A percentile compares a stretch with the other conserved stretches of the same genome.
These are phyloP conservation scores for Stagonosporopsis rhizophila DNA, from an alignment of 2,329 filamentous ascomycete species.

Conservation along the genomic window DNA sequence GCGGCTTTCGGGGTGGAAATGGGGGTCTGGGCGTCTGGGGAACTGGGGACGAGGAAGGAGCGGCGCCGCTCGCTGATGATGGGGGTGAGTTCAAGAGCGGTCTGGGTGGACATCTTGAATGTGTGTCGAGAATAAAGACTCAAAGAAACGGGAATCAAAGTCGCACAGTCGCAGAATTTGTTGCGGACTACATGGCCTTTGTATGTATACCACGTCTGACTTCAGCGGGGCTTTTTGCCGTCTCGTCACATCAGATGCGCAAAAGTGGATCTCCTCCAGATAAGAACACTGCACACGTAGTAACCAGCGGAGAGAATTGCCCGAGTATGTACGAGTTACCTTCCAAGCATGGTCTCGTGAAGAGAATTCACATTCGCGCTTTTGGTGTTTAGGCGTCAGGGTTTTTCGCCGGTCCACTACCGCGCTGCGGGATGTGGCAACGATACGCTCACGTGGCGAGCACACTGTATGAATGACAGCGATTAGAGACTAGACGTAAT, in stretches of 20 bases:
- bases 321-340: not conserved
- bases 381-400: conserved; percentile 11
- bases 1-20: conserved; percentile 13
- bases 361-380: not conserved
- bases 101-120: conserved; percentile 11
- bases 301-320: conserved; percentile 15
- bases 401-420: conserved; percentile 12
- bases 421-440: conserved; percentile 6
- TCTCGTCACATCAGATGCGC: conserved; percentile 2
- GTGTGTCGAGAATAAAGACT: not conserved
- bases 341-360: conserved; percentile 3
- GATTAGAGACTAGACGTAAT: not conserved
- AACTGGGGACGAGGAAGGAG: conserved; percentile 3
- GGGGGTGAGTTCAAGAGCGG: conserved; percentile 8
- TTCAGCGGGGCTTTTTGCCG: conserved; percentile 1
- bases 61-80: conserved; percentile 6
- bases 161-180: not conserved
- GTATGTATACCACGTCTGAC: not conserved
- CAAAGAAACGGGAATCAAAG: too few relatives aligned
- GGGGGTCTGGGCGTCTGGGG: conserved; percentile 7
- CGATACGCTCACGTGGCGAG: conserved; percentile 3
- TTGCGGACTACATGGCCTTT: not conserved
- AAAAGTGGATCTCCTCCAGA: conserved; percentile 15
- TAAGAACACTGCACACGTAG: conserved; percentile 8
- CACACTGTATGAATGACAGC: not conserved